Evolutionary conservation across 1,284 basidiomycete species (phyloP), one percentile per base, ranked within the genome.

Genomic region (Cutaneotrichosporon sp.): DNA sequence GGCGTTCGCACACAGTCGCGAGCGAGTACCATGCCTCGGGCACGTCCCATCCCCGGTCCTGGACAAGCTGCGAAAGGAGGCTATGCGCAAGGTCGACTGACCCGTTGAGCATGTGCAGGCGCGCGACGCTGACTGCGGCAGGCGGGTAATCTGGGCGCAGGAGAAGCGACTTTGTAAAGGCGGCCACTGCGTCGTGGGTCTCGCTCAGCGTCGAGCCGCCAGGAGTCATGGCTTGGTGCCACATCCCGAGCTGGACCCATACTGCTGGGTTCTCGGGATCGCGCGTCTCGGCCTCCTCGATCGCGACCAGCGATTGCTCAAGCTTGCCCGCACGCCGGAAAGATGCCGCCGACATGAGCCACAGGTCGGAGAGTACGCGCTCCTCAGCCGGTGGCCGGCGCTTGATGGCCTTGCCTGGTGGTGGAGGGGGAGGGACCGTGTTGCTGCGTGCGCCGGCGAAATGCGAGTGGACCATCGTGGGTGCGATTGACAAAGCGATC

Each of bases 1-100:
- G 88, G 60, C 83, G 66, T 36, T 84, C 83, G 65, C 86, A 87
- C 17, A 88, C 86, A 66, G 84, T 86, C 5, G 84, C 86, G 8
- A 96, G 79, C 68, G 85, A 86, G 70, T 86, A 93, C 92, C 92
- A 97, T 22, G 88, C 91, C 71, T 96, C 91, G 0, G 90, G 83
- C 2, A 87, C 81, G 69, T 94, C 86, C 90, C 90, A 96, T 4
- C 86, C 92, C 8, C 60, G 52, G 30, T 70, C 70, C 52, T 77
- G 75, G 0, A 77, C 79, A 3, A 78, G 58, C 30, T 73, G 66
- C 49, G 76, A 75, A 40, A 80, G 65, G 22, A 90, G 75, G 2
- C 84, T 84, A 8, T 84, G 85, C 0, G 85, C 85, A 42, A 90
- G 76, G 67, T 83, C 72, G 78, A 81, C n/a, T 49, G 63, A 48